A percentile compares a stretch with the other conserved stretches of the same genome.
Conservation (phyloP, 1,284 basidiomycete genomes). For the Coniferiporia weirii region DNA sequence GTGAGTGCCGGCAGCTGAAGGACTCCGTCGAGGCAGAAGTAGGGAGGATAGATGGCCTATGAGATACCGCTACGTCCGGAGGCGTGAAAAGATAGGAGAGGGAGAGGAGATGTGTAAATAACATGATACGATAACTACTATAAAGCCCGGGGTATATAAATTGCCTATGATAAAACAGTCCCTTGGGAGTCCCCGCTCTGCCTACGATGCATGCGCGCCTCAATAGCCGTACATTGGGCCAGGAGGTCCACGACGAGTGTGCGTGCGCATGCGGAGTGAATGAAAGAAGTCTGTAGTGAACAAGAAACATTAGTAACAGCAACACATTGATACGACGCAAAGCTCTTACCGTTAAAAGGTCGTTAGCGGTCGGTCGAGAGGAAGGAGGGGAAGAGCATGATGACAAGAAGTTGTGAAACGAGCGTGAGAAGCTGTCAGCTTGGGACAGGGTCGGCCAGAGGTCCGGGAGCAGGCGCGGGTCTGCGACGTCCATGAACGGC, state of each 20-base stretch:
- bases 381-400: slow-evolving; percentile 58
- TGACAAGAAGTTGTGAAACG: slow-evolving; percentile 69
- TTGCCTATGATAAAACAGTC: slow-evolving; percentile 28
- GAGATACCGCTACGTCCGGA: background rate
- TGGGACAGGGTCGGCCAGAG: slow-evolving; percentile 60
- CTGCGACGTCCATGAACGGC: slow-evolving; percentile 57
- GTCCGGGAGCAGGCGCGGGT: slow-evolving; percentile 41
- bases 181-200: slow-evolving; percentile 33
- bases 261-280: slow-evolving; percentile 63
- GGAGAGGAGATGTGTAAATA: slow-evolving; percentile 5
- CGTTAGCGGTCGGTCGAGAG: slow-evolving; percentile 50
- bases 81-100: background rate
- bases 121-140: slow-evolving; percentile 16
- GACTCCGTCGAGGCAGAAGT: slow-evolving; percentile 63
- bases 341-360: slow-evolving; percentile 54
- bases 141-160: slow-evolving; percentile 18
- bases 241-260: slow-evolving; percentile 60
- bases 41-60: slow-evolving; percentile 47
- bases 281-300: slow-evolving; percentile 47
- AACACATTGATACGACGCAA: background rate
- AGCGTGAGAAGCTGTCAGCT: slow-evolving; percentile 56
- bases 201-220: slow-evolving; percentile 44
- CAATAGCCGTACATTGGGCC: slow-evolving; percentile 60
- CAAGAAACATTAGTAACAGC: background rate
- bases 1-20: slow-evolving; percentile 59